Percentiles rank a stretch among this genome's conserved stretches.
These are phyloP conservation scores for Micromonas commoda DNA, from an alignment of 139 green algal species.

Conservation along the genomic window DNA sequence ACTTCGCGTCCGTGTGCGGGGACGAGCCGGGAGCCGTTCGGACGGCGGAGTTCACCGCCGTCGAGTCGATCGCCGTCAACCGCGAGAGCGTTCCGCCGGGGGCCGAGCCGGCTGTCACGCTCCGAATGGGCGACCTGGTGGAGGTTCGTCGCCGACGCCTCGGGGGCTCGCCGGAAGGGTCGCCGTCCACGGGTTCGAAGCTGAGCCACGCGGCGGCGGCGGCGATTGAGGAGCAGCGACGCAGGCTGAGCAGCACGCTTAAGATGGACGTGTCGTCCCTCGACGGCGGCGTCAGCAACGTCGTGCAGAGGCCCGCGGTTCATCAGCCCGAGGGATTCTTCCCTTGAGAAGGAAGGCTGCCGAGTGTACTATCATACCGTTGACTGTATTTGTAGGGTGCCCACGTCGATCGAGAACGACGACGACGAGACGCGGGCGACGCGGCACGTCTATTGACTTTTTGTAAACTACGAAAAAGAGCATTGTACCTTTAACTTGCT, in stretches of 20 bases:
- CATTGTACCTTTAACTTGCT: no score
- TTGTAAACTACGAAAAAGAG: no score
- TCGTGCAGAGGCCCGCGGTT: no score
- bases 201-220: neutral
- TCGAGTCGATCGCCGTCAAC: neutral
- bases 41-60: neutral
- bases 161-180: neutral
- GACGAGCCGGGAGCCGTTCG: neutral
- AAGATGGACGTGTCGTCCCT: no score
- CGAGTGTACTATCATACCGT: no score
- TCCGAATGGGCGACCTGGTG: slow-evolving; percentile 11
- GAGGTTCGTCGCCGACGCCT: neutral
- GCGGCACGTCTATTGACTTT: no score
- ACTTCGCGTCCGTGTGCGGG: neutral
- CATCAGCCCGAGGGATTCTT: no score
- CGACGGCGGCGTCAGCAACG: no score
- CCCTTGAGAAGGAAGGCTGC: no score
- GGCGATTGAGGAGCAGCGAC: neutral
- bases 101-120: neutral
- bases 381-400: no score
- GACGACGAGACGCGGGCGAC: no score
- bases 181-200: neutral
- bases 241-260: neutral
- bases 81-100: neutral
- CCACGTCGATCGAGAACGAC: no score